Base-by-base conservation (phyloP, 805 yeast species). In the Sugiyamaella boreocaroliniensis region DNA sequence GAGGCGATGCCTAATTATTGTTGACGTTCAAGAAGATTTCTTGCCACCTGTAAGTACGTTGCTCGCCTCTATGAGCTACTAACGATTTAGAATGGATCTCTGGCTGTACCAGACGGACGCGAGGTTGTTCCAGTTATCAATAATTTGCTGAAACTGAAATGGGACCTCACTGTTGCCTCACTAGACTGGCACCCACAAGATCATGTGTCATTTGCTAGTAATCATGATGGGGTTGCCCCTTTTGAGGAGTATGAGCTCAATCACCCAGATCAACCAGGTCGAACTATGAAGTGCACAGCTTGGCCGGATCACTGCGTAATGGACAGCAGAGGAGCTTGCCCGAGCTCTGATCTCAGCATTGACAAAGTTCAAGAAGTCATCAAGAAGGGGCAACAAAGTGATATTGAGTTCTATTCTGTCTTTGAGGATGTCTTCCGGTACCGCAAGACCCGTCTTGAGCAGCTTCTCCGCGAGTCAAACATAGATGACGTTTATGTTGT, bases 291-390 rank as follows among this genome's bases (percentile, higher is more conserved):
- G 57, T 74, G 76, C 0, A 52, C 56, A 8, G 73, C 89, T 2
- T 90, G 97, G 97, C 97, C 98, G 0, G 90, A 79, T 51, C 98
- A 90, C 65, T 90, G 97, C 67, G 79, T 90, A 14, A 90, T 87
- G 62, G 74, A 76, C 49, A 74, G 89, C 0, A 47, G 58, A 4
- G 98, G 97, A 0, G 76, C 90, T 0, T 73, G 76, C 40, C 73
- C 86, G 34, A 86, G 87, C 4, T 58, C 67, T 0, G 78, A 71
- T 55, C 72, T 89, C 50, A 53, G n/a, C 61, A 60, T 42, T 70
- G 61, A 61, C 57, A 53, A 12, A 60, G 60, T 43, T 70, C 71
- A 53, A 71, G 77, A 29, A 59, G 71, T 80, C 1, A 81, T 90
- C 7, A 74, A 75, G 53, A 90, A 92, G 68, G 98, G 97, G 0